Conservation (phyloP, 768 basidiomycete genomes). For the Mycena crocata region DNA sequence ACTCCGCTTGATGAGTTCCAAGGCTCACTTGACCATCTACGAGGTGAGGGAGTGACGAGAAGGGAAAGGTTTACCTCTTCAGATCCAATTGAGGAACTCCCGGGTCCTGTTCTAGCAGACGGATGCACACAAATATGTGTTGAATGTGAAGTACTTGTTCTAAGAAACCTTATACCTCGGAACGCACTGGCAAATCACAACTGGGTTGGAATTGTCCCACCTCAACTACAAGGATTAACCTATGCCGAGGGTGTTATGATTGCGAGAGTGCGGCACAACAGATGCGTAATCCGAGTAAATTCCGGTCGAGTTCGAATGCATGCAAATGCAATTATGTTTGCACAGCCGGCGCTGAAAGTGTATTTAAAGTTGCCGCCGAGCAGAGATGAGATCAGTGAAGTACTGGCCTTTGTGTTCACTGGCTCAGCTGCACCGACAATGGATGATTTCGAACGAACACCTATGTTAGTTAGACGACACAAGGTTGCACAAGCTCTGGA, state of each 20-base stretch:
- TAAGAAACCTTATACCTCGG: conserved; percentile 34
- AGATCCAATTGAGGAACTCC: conserved; percentile 15
- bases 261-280: conserved; percentile 37
- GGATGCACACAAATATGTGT: conserved; percentile 31
- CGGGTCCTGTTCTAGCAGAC: conserved; percentile 33
- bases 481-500: too few species aligned
- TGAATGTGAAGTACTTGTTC: conserved; percentile 18
- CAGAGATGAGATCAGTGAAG: too few species aligned
- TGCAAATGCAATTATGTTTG: conserved; percentile 46
- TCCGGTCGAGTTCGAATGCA: conserved; percentile 41
- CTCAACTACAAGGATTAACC: conserved; percentile 39
- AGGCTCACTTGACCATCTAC: too few species aligned
- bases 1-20: too few species aligned
- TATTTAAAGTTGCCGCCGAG: too few species aligned
- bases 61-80: conserved; percentile 13
- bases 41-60: neutral
- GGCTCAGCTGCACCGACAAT: too few species aligned
- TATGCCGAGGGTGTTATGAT: too few species aligned
- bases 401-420: too few species aligned
- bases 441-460: too few species aligned
- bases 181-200: conserved; percentile 47
- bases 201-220: conserved; percentile 50
- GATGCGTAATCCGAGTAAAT: conserved; percentile 42
- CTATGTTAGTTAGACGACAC: too few species aligned
- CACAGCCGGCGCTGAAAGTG: conserved; percentile 40